A percentile compares a stretch with the other conserved stretches of the same genome.
These are phyloP conservation scores for Luffa aegyptiaca DNA, from an alignment of 306 rosid genomes.

Conservation along the genomic window DNA sequence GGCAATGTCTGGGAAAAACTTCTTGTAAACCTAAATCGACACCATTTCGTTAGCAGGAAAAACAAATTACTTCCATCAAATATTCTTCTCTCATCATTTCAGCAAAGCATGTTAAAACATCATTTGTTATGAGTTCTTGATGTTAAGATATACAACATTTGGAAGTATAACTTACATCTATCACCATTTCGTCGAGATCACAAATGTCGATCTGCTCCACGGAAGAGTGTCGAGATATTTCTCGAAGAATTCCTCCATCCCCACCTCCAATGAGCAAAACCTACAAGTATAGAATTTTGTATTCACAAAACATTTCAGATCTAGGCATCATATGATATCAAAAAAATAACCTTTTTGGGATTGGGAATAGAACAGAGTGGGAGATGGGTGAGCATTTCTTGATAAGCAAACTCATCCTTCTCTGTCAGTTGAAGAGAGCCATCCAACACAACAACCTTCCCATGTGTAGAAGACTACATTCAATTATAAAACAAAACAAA, in stretches of 20 bases:
- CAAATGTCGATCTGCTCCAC: slow-evolving; percentile 57
- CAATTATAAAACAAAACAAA: background rate
- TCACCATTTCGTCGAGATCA: slow-evolving; percentile 61
- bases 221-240: slow-evolving; percentile 50
- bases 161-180: slow-evolving; percentile 31
- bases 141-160: background rate
- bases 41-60: background rate
- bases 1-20: slow-evolving; percentile 52
- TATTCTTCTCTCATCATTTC: too few species aligned
- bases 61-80: background rate
- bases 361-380: slow-evolving; percentile 26
- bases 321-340: background rate
- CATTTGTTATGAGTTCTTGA: background rate
- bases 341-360: background rate
- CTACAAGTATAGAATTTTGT: slow-evolving; percentile 1
- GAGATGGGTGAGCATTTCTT: slow-evolving; percentile 44
- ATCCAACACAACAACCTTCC: slow-evolving; percentile 33
- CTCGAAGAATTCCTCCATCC: slow-evolving; percentile 73
- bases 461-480: slow-evolving; percentile 23
- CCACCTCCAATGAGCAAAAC: slow-evolving; percentile 70
- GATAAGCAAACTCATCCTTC: slow-evolving; percentile 42
- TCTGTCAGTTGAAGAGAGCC: slow-evolving; percentile 38
- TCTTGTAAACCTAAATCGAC: slow-evolving; percentile 41
- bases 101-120: too few species aligned
- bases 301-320: background rate